Percentiles rank a stretch among this genome's conserved stretches.
Conservation (phyloP, 495 filamentous ascomycete species). For the Penicillium fimorum region DNA sequence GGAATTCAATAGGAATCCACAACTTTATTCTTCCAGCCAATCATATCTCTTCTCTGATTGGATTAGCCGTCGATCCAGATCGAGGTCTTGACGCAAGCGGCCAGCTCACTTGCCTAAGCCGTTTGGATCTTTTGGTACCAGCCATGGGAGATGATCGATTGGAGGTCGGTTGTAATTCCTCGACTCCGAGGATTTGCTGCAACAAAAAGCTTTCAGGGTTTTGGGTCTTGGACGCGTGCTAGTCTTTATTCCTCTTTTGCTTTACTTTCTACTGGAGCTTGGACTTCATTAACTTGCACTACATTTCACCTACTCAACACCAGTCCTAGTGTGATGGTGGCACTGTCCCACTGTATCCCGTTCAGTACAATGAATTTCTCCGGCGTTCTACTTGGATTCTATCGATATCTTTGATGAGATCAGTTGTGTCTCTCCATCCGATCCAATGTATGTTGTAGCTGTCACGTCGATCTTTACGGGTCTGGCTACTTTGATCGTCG, state of each 20-base stretch:
- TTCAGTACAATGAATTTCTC: background rate
- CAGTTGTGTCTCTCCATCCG: background rate
- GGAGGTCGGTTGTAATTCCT: too few relatives aligned
- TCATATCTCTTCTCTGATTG: background rate
- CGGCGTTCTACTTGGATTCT: background rate
- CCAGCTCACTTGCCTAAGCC: slow-evolving; percentile 13
- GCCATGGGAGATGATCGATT: background rate
- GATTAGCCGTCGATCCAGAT: background rate
- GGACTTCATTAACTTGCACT: background rate
- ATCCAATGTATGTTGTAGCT: slow-evolving; percentile 16
- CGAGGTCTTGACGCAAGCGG: slow-evolving; percentile 31
- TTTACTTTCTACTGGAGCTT: background rate
- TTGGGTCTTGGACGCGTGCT: background rate
- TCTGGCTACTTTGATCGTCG: slow-evolving; percentile 30
- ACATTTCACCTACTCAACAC: background rate
- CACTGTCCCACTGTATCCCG: background rate
- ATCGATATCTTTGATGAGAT: background rate
- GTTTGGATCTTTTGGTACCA: background rate
- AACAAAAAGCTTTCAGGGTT: too few relatives aligned
- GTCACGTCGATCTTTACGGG: slow-evolving; percentile 26
- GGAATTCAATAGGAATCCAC: too few relatives aligned
- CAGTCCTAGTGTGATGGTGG: background rate
- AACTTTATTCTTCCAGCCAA: background rate
- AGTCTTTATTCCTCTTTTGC: background rate
- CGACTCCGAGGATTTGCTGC: too few relatives aligned